Base-by-base conservation (phyloP, 1,284 basidiomycete species). In the Microbotryum saponariae region DNA sequence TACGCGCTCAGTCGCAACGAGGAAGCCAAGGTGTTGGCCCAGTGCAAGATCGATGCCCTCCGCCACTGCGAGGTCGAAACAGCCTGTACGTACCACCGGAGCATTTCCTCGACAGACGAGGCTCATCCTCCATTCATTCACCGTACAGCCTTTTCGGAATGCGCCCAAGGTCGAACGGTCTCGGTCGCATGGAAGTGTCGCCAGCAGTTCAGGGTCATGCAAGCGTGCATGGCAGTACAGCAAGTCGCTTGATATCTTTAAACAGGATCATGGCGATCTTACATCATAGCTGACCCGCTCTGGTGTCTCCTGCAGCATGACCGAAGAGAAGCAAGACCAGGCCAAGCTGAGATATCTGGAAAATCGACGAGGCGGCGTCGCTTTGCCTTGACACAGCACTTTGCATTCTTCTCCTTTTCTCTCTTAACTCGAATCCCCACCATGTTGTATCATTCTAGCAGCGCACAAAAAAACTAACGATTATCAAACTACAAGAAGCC, bases 141-240 rank as follows among this genome's bases (percentile, higher is more conserved):
- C 56, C 51, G 16, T 8, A 21, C 57, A 70, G 71, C 58, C 33
- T 70, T 72, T 46, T 62, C 71, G 10, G 59, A 65, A 5, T 72
- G 69, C 54, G 66, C 69, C 7, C 57, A 64, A 33, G 70, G 70
- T 14, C 56, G 67, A 18, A 72, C 70, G 45, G 63, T 72, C 37
- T 65, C 65, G 18, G 70, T 72, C 42, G 62, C 62, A 2, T 70
- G 69, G 70, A 53, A 37, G 9, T 72, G 70, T 51, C 48, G 67
- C n/a, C 46, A 60, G 23, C 58, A 69, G 59, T 70, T 69, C 65
- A 62, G 60, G 29, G 62, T 59, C 18, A 72, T 72, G 70, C 67
- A 72, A 52, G 60, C 44, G 6, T 72, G 70, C 56, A 72, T 72
- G 70, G 44, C 54, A 18, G 60, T 56, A 12, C 57, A 69, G 70